phyloP scores from a whole-genome alignment of 1,139 yeast species.

The Scheffersomyces illinoinensis region DNA sequence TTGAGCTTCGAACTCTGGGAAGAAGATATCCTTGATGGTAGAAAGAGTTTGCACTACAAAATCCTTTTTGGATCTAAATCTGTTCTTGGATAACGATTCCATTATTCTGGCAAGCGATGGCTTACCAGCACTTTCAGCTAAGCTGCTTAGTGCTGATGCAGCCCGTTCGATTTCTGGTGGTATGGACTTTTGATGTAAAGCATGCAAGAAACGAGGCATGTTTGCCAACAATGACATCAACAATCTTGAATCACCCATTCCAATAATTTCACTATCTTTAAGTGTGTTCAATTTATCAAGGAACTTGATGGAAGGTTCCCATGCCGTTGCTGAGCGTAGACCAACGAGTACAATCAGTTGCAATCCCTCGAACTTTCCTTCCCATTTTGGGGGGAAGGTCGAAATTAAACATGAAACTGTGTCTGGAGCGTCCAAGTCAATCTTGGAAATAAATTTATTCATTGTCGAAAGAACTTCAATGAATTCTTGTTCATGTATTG shows the following conservation, averaged over 20 bases:
- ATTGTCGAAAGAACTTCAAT: slow-evolving; percentile 82
- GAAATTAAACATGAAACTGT: slow-evolving; percentile 81
- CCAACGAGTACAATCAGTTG: slow-evolving; percentile 82
- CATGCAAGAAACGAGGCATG: slow-evolving; percentile 81
- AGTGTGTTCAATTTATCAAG: slow-evolving; percentile 70
- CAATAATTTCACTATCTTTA: slow-evolving; percentile 75
- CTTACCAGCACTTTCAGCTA: slow-evolving; percentile 62
- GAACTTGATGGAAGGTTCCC: slow-evolving; percentile 74
- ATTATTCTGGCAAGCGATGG: slow-evolving; percentile 70
- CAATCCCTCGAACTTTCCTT: slow-evolving; percentile 87
- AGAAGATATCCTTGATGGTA: slow-evolving; percentile 64
- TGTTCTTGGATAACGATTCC: slow-evolving; percentile 70
- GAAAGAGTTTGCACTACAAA: slow-evolving; percentile 79
- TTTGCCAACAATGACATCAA: slow-evolving; percentile 74
- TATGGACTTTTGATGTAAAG: slow-evolving; percentile 60
- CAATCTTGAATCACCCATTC: slow-evolving; percentile 68
- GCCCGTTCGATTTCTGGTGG: slow-evolving; percentile 56
- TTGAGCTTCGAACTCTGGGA: slow-evolving; percentile 76
- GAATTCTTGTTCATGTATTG: slow-evolving; percentile 91
- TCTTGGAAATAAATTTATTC: slow-evolving; percentile 80
- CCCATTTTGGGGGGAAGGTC: slow-evolving; percentile 95
- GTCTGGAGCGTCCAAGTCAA: slow-evolving; percentile 83
- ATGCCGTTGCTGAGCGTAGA: slow-evolving; percentile 74
- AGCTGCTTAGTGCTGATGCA: slow-evolving; percentile 54
- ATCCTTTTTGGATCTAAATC: slow-evolving; percentile 87